These are phyloP conservation scores for Fusarium falciforme DNA, from an alignment of 2,329 filamentous ascomycete species.

Conservation along the genomic window DNA sequence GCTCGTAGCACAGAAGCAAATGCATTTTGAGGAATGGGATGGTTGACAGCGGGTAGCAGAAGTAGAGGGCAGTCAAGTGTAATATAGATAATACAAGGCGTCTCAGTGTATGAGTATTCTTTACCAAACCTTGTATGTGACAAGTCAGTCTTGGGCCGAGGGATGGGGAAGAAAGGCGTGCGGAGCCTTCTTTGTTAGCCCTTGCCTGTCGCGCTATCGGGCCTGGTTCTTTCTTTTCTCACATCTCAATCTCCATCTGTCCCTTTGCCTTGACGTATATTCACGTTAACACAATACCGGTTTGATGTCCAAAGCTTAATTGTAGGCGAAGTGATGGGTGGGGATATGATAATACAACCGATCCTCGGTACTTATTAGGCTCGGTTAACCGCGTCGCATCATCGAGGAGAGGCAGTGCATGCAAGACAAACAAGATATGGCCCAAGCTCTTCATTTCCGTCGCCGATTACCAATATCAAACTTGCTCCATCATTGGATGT, in stretches of 20 bases:
- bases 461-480: background rate
- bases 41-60: background rate
- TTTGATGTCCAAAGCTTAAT: background rate
- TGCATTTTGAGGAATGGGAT: background rate
- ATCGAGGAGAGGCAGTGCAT: slow-evolving; percentile 8
- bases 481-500: background rate
- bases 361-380: background rate
- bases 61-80: background rate
- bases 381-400: background rate
- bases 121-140: background rate
- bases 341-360: background rate
- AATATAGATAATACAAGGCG: background rate
- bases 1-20: background rate
- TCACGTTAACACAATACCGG: background rate
- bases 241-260: background rate
- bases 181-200: background rate
- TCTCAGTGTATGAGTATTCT: background rate
- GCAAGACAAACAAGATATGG: slow-evolving; percentile 13
- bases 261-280: background rate
- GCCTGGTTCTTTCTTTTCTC: background rate
- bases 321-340: background rate
- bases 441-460: slow-evolving; percentile 4
- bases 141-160: background rate
- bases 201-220: background rate
- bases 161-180: background rate